These are phyloP conservation scores for Talaromyces albobiverticillius DNA, from an alignment of 2,329 filamentous ascomycete genomes.

Conservation along the genomic window DNA sequence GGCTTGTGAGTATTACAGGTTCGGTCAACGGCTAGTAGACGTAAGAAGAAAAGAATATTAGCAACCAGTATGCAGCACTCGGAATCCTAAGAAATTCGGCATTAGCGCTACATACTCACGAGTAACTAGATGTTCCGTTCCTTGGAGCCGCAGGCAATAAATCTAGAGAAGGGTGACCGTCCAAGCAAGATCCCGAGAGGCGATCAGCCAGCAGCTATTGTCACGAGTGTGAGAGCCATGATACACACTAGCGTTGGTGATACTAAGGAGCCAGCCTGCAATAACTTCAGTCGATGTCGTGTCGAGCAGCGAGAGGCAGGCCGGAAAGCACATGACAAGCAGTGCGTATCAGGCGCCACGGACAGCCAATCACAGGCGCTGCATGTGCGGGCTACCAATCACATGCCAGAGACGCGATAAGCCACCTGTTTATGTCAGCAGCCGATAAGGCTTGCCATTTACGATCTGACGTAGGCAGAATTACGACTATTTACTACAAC, in stretches of 20 bases:
- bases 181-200: conserved; percentile 6
- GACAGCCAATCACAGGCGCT: conserved; percentile 10
- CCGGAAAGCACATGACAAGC: conserved; percentile 14
- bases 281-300: conserved; percentile 1
- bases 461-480: conserved; percentile 2
- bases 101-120: background rate
- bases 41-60: background rate
- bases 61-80: background rate
- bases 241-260: conserved; percentile 7
- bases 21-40: background rate
- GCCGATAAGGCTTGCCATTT: conserved; percentile 1
- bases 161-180: background rate
- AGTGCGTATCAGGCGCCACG: conserved; percentile 9
- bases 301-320: conserved; percentile 13
- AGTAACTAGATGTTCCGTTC: background rate
- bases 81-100: background rate
- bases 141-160: conserved; percentile 4
- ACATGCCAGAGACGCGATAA: conserved; percentile 5
- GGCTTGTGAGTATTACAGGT: background rate
- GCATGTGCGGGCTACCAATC: conserved; percentile 15
- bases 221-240: conserved; percentile 15
- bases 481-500: background rate
- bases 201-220: conserved; percentile 16
- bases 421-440: conserved; percentile 11
- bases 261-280: background rate